Conservation (phyloP, 805 yeast genomes). For the Cephaloascus albidus region DNA sequence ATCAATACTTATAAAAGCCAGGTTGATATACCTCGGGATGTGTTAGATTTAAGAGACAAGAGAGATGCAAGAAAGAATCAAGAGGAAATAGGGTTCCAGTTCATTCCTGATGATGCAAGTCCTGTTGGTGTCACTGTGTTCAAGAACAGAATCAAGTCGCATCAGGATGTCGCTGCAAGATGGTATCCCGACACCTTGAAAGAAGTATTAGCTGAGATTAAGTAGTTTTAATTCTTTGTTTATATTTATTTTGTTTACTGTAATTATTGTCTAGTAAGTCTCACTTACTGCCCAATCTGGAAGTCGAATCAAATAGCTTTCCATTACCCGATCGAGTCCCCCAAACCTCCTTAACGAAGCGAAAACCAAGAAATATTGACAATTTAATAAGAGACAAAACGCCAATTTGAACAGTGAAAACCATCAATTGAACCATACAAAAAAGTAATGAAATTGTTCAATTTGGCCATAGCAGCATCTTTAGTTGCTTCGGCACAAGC, state of each 20-base stretch:
- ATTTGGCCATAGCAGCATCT: neutral
- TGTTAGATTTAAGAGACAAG: constrained; percentile 17
- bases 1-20: constrained; percentile 20
- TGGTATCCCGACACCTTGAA: constrained; percentile 31
- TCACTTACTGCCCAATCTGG: too few relatives aligned
- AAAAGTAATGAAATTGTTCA: neutral
- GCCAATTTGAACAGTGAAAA: too few relatives aligned
- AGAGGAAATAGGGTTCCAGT: constrained; percentile 29
- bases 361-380: too few relatives aligned
- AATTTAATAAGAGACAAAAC: too few relatives aligned
- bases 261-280: too few relatives aligned
- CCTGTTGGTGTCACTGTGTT: constrained; percentile 41
- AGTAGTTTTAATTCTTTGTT: too few relatives aligned
- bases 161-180: constrained; percentile 30
- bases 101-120: constrained; percentile 21
- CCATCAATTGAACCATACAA: too few relatives aligned
- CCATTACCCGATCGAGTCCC: too few relatives aligned
- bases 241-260: too few relatives aligned
- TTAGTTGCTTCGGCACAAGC: neutral
- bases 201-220: constrained; percentile 21
- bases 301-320: too few relatives aligned
- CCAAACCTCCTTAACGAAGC: too few relatives aligned
- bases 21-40: constrained; percentile 17
- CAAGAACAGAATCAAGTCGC: constrained; percentile 32
- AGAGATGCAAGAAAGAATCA: constrained; percentile 28